A percentile compares a stretch with the other conserved stretches of the same genome.
phyloP scores from a whole-genome alignment of 768 basidiomycete genomes.

The Leucocoprinus sp. region DNA sequence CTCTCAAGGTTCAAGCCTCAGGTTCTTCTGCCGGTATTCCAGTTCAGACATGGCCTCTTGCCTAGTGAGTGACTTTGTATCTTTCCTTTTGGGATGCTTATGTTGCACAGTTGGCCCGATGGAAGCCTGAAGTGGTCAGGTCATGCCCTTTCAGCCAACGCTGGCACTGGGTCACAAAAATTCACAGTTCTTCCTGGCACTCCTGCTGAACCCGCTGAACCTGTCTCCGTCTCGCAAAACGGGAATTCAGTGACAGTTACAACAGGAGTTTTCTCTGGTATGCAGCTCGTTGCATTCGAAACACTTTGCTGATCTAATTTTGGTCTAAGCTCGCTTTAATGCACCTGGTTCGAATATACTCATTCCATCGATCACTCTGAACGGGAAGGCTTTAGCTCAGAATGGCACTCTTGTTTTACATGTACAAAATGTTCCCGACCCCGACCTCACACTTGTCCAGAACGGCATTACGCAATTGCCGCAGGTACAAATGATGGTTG shows the following conservation, averaged over 20 bases:
- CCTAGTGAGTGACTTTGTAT: constrained; percentile 20
- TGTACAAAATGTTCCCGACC: constrained; percentile 26
- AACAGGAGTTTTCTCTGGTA: constrained; percentile 27
- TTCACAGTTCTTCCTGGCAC: constrained; percentile 23
- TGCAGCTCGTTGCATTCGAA: neutral
- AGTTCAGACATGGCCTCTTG: constrained; percentile 27
- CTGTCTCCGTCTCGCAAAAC: constrained; percentile 22
- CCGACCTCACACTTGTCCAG: constrained; percentile 17
- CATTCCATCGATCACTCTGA: constrained; percentile 23
- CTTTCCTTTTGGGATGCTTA: neutral
- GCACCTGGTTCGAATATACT: constrained; percentile 22
- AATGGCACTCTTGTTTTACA: constrained; percentile 23
- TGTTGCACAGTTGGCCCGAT: constrained; percentile 27
- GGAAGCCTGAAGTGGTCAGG: constrained; percentile 33
- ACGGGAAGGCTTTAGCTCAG: constrained; percentile 21
- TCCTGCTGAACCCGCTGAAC: constrained; percentile 24
- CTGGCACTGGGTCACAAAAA: constrained; percentile 15
- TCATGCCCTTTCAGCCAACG: constrained; percentile 25
- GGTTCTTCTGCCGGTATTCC: constrained; percentile 9
- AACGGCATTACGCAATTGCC: constrained; percentile 14
- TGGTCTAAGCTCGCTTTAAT: constrained; percentile 23
- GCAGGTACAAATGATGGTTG: constrained; percentile 12
- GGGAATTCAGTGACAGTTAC: constrained; percentile 21
- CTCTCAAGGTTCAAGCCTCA: constrained; percentile 12
- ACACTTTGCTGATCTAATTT: neutral